phyloP scores from a whole-genome alignment of 768 basidiomycete genomes.

The Mycena metata region DNA sequence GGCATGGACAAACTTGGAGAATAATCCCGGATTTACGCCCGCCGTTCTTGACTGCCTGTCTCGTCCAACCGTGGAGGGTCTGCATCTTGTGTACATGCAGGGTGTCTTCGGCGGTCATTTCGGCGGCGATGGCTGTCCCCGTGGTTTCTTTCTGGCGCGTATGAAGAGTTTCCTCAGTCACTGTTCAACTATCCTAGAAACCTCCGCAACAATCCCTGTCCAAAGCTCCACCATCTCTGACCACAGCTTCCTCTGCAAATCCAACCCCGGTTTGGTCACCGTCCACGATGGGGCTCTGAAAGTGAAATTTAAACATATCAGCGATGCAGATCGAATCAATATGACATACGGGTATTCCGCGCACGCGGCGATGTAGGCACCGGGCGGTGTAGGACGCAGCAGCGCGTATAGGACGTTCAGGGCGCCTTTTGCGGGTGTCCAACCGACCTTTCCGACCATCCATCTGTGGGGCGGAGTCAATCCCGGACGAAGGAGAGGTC shows the following conservation, averaged over 20 bases:
- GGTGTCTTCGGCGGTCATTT: slow-evolving; percentile 8
- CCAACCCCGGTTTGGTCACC: slow-evolving; percentile 3
- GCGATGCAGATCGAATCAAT: neutral
- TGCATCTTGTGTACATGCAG: slow-evolving; percentile 1
- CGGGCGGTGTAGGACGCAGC: slow-evolving; percentile 19
- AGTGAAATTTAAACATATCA: neutral
- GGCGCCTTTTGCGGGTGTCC: slow-evolving; percentile 18
- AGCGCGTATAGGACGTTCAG: slow-evolving; percentile 15
- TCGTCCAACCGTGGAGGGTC: neutral
- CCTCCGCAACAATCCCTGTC: slow-evolving; percentile 10
- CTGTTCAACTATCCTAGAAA: neutral
- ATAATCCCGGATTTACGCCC: neutral
- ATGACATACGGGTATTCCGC: neutral
- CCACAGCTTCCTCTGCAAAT: slow-evolving; percentile 24
- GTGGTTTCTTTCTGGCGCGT: slow-evolving; percentile 12
- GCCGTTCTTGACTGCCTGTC: slow-evolving; percentile 13
- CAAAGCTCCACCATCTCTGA: slow-evolving; percentile 27
- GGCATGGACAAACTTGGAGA: too few relatives aligned
- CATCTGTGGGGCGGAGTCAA: neutral
- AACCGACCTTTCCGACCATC: neutral
- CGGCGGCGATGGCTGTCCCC: slow-evolving; percentile 8
- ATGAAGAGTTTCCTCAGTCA: too few relatives aligned
- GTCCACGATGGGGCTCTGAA: slow-evolving; percentile 19
- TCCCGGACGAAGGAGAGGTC: neutral
- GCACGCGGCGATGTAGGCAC: slow-evolving; percentile 15